Conservation (phyloP, 257 asterid species). For the Salvia rosmarinus region DNA sequence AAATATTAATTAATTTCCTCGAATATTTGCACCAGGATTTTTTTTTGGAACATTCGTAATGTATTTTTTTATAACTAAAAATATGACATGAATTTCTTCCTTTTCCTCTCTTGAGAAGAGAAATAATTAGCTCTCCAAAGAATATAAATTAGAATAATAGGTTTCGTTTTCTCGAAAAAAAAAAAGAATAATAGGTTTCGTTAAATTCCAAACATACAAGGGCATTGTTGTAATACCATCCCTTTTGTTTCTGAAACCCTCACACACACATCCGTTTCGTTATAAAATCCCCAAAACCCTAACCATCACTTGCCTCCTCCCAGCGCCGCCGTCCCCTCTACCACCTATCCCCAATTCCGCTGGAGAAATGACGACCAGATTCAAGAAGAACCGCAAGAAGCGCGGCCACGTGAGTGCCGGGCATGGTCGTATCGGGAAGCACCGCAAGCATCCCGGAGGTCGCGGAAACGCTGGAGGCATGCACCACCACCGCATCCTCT, state of each 20-base stretch:
- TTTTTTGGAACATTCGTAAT: no score
- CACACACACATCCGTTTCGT: not conserved
- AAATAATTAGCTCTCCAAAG: no score
- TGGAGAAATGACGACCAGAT: conserved; percentile 60
- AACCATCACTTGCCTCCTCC: conserved; percentile 12
- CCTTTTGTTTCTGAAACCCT: conserved; percentile 23
- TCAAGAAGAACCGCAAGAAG: conserved; percentile 84
- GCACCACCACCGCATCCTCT: conserved; percentile 84
- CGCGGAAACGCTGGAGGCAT: conserved; percentile 83
- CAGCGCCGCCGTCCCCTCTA: conserved; percentile 31
- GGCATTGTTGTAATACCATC: conserved; percentile 24
- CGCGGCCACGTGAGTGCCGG: conserved; percentile 86
- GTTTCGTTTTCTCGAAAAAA: no score
- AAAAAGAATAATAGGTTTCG: no score
- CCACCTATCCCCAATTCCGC: not conserved
- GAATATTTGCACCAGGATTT: no score
- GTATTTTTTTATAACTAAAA: no score
- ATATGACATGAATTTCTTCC: no score
- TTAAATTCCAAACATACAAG: no score
- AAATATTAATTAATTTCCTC: no score
- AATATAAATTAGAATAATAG: no score
- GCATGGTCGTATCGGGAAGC: conserved; percentile 76
- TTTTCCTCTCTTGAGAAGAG: no score
- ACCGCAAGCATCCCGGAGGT: conserved; percentile 83
- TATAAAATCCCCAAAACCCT: conserved; percentile 45